Base-by-base conservation (phyloP, 129 eudicot species). In the Tagetes erecta region DNA sequence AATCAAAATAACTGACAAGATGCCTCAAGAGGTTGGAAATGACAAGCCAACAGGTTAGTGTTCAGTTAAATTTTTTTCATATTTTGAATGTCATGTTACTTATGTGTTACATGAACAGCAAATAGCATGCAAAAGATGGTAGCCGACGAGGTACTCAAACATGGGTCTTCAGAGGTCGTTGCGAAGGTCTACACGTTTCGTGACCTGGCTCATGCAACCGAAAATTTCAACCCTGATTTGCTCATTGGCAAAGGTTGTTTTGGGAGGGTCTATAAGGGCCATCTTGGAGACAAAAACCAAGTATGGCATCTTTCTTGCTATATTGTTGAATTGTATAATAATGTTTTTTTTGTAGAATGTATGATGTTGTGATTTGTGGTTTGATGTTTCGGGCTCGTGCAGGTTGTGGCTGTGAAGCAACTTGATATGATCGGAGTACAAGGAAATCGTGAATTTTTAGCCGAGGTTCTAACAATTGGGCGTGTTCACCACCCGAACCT, bases 231-330 rank as follows among this genome's bases (percentile, higher is more conserved):
- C 56, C 86, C 87, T 1, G 89, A 87, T 8, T 50, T 82, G 46
- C 91, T 87, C 9, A 59, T 91, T 0, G 97, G 94, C 2, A 87
- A 86, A 76, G 97, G 97, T 37, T 89, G 91, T 20, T 91, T 91
- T n/a, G 97, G 97, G 70, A 87, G 97, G 80, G 97, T 91, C 72
- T 91, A 91, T 68, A 87, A 83, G 73, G 94, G 91, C 50, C 78
- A 57, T 38, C 70, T 87, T 9, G 74, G 77, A 66, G 76, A 72
- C 68, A 78, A 75, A 4, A 67, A 87, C 67, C 83, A 85, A 82
- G 96, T 90, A 70, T 69, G 31, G 75, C 75, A 47, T 71, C 44
- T 68, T 34, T 78, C 60, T 81, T 79, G 39, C 56, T 31, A 9
- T 51, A 5, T 51, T 11, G 6, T 50, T 40, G 31, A 1, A 14